Base-by-base conservation (phyloP, 1,139 yeast genomes). In the Kodamaea alishanica region DNA sequence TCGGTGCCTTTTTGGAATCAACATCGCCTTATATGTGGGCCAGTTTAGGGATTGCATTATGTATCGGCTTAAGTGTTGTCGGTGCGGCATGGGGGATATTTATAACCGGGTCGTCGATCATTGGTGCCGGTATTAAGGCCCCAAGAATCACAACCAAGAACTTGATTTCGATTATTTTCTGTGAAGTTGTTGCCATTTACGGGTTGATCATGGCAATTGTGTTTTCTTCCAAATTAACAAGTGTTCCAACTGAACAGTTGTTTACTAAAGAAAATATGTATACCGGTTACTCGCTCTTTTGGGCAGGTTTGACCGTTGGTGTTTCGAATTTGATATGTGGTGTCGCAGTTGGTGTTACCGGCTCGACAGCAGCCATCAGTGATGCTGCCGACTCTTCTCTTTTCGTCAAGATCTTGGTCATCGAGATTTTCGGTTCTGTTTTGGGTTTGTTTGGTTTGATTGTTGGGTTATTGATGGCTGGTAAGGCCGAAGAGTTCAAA, bases 41-140 rank as follows among this genome's bases (percentile, higher is more conserved):
- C 20, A 77, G 79, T 49, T 66, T 89, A 49, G 99, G 99, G 41
- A 88, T 94, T 49, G 84, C 85, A n/a, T 65, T 81, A 41, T 92
- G 98, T 65, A 89, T 94, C 54, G 97, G 98, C 9, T 75, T 94
- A 45, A 83, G 95, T 40, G 97, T 94, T 12, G 84, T 90, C 34
- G 99, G 98, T 32, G 98, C 98, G 12, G 98, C 98, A 8, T 92
- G 98, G 97, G 99, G 99, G 48, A 94, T 94, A 50, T 94, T 92
- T 63, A 79, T 94, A 46, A 92, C 97, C 1, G 99, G 99, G 30
- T 75, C 97, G 1, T 81, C 96, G 30, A 87, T 94, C 51, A 68
- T 94, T 45, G 99, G 99, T 51, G 98, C 98, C 5, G 98, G 98
- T 68, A 97, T 94, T 45, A 87, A 87, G 62, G 92, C 96, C 4